phyloP scores from a whole-genome alignment of 1,284 basidiomycete species.

The Apiotrichum gracile region DNA sequence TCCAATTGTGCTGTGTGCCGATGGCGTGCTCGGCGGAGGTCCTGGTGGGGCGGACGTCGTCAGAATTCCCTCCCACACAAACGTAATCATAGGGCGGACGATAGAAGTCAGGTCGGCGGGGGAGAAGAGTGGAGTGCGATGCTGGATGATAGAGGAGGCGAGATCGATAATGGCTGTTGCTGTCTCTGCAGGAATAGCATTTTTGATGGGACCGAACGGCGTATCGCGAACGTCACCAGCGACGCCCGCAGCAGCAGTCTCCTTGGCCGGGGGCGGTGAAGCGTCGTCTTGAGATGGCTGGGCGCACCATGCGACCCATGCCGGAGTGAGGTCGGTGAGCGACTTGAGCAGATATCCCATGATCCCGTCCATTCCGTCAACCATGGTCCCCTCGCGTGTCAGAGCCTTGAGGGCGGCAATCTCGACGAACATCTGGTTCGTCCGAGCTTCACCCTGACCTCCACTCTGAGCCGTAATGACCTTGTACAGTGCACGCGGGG shows the following conservation, averaged over 20 bases:
- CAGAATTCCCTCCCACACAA: conserved; percentile 32
- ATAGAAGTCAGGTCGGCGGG: conserved; percentile 31
- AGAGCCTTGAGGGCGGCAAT: conserved; percentile 35
- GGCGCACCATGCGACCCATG: conserved; percentile 33
- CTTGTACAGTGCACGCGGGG: conserved; percentile 25
- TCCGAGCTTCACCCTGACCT: conserved; percentile 10
- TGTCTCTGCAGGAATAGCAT: conserved; percentile 22
- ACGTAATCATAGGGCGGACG: conserved; percentile 31
- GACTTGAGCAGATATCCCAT: conserved; percentile 31
- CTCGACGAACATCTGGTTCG: conserved; percentile 35
- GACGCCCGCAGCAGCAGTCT: background rate
- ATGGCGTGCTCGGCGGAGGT: background rate
- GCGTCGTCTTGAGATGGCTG: background rate
- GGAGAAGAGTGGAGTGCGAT: conserved; percentile 39
- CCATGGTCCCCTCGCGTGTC: conserved; percentile 29
- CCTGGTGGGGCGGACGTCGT: conserved; percentile 1
- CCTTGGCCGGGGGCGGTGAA: conserved; percentile 7
- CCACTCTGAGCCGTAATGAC: conserved; percentile 22
- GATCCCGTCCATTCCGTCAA: conserved; percentile 32
- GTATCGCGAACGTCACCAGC: background rate
- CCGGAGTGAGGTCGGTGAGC: conserved; percentile 20
- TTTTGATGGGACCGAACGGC: conserved; percentile 28
- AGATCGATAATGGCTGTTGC: conserved; percentile 34
- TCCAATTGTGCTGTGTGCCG: background rate
- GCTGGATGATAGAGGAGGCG: conserved; percentile 26